These are phyloP conservation scores for Waitea zeae DNA, from an alignment of 1,284 basidiomycete genomes.

Conservation along the genomic window DNA sequence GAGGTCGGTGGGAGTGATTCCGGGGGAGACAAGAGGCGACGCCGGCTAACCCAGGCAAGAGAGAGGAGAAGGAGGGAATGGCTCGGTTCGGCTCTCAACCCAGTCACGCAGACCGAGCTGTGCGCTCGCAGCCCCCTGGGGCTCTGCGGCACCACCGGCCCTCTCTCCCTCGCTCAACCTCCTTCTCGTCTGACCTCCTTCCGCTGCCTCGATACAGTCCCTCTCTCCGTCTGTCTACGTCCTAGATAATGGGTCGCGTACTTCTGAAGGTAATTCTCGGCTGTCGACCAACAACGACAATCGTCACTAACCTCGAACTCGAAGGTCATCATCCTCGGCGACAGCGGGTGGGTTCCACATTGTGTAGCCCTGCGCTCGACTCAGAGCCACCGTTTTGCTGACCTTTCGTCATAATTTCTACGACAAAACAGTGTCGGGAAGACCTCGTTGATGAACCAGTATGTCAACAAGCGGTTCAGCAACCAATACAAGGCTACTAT, in stretches of 20 bases:
- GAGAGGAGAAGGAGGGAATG: background rate
- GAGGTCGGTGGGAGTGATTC: too few relatives aligned
- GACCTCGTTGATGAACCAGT: conserved; percentile 99
- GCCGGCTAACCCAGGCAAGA: background rate
- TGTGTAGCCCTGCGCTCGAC: background rate
- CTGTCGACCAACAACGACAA: too few relatives aligned
- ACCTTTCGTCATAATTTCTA: conserved; percentile 4
- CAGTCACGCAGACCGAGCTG: too few relatives aligned
- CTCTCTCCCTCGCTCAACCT: background rate
- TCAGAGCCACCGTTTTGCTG: conserved; percentile 1
- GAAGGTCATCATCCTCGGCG: conserved; percentile 95
- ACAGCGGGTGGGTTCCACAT: conserved; percentile 68
- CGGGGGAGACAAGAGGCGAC: background rate
- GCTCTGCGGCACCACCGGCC: too few relatives aligned
- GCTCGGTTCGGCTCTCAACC: background rate
- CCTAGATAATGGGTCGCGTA: conserved; percentile 75
- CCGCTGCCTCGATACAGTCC: conserved; percentile 5
- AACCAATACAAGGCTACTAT: conserved; percentile 99
- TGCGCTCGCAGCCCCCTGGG: too few relatives aligned
- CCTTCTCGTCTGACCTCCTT: conserved; percentile 1
- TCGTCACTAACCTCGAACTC: conserved; percentile 5
- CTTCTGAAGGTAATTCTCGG: conserved; percentile 79
- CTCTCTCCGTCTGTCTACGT: conserved; percentile 7
- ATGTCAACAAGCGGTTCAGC: conserved; percentile 99
- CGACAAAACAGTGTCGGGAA: conserved; percentile 75